Base-by-base conservation (phyloP, 306 rosid species). In the Cicer cuneatum region DNA sequence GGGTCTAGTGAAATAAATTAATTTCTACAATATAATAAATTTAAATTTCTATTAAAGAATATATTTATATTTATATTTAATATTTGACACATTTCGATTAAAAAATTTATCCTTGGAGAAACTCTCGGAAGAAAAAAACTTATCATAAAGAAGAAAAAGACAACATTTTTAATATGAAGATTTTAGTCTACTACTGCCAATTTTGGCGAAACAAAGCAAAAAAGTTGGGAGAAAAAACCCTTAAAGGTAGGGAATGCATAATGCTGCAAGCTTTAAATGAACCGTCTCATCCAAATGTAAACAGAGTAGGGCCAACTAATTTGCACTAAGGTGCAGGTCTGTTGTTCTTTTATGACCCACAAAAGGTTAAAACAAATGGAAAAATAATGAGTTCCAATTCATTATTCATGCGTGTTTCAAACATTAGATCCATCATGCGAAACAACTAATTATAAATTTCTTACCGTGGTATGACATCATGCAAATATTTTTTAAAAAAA, bases 281-380 rank as follows among this genome's bases (percentile, higher is more conserved):
- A 83, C 45, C 11, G 61, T 83, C 84, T 83, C 76, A 67, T 83
- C 87, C 76, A 43, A 43, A 54, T 49, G n/a, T 74, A 62, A 74
- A 75, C 38, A 66, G 10, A 19, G 72, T 49, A 79, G 81, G 72
- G 40, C 62, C 72, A 56, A 39, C 24, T 7, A 12, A 58, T 71
- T 75, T 71, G 79, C 67, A 75, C 57, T 47, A 75, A 35, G 76
- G 42, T 43, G 81, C 73, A 75, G 75, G 78, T 66, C 60, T 60
- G 66, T 80, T 76, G 70, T 72, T 79, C 84, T 76, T 80, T 80
- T 76, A 76, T 75, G 73, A 51, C 72, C 71, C 65, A 47, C n/a
- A 71, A 74, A 71, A 80, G 47, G 73, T 75, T 61, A 33, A 66
- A 75, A 83, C 13, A 65, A 58, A 74, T 13, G 61, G 43, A 81